Base-by-base conservation (phyloP, 345 rosid genomes). In the Populus tremula region DNA sequence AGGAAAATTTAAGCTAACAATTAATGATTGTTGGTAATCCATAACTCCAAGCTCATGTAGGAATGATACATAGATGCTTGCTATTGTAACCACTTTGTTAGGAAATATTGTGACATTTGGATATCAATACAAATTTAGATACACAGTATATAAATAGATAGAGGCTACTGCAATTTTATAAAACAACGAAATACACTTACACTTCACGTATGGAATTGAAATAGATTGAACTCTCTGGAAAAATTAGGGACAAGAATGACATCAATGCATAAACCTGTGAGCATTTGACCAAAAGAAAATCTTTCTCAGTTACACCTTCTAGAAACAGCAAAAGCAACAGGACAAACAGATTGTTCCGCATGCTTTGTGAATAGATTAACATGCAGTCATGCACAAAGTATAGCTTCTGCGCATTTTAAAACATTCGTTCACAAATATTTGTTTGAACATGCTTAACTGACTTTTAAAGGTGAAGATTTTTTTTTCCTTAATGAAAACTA, bases 171-270 rank as follows among this genome's bases (percentile, higher is more conserved):
- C 61, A 54, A 54, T 54, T 54, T 20, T 54, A 1, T 21, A 54
- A 54, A 20, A 0, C n/a, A 54, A 21, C 9, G 1, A 54, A 53
- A 21, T 54, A 54, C 25, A 88, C 97, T 91, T 87, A 96, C 99
- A 92, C 94, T 90, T 96, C 99, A 59, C 98, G 84, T 69, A 94
- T 88, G 71, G 99, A 96, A 88, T 94, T 92, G 83, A 94, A 94
- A 76, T 92, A 92, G 67, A 96, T 96, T 23, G 99, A 85, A 84
- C 91, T 85, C 72, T 74, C 77, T 2, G 98, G 97, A 63, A 94
- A 74, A 33, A 92, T 83, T n/a, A 96, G 92, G 59, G 98, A 81
- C 86, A 94, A 82, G 83, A 96, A 94, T 31, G 98, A 96, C 94
- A 88, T 94, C 82, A 92, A 80, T 25, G 97, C 97, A 84, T 92